Conservation (phyloP, 2,329 filamentous ascomycete species). For the Annulohypoxylon truncatum region DNA sequence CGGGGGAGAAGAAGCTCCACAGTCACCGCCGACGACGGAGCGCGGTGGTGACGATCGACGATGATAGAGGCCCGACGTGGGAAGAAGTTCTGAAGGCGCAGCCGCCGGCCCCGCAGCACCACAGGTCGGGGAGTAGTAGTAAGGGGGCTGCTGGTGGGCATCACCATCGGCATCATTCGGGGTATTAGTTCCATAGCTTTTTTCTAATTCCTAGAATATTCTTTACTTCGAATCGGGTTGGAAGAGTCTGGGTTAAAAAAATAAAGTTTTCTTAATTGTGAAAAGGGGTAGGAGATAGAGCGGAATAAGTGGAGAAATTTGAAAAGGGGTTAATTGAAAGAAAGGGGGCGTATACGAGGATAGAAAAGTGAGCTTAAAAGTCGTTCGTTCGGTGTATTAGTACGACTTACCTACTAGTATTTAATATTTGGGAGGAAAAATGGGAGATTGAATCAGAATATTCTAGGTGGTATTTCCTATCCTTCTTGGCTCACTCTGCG, state of each 20-base stretch:
- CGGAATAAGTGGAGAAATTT: not conserved
- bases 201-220: not conserved
- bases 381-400: slow-evolving; percentile 16
- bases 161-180: slow-evolving; percentile 12
- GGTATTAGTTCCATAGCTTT: not conserved
- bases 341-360: not conserved
- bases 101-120: slow-evolving; percentile 4
- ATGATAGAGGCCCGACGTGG: slow-evolving; percentile 49
- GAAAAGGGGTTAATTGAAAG: not conserved
- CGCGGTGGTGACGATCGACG: slow-evolving; percentile 21
- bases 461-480: not conserved
- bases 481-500: not conserved
- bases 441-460: slow-evolving; percentile 15
- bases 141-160: slow-evolving; percentile 20
- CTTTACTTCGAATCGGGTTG: not conserved
- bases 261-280: no score
- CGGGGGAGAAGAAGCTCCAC: slow-evolving; percentile 17
- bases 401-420: not conserved
- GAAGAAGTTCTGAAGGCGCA: slow-evolving; percentile 46
- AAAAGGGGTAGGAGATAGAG: not conserved
- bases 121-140: slow-evolving; percentile 14
- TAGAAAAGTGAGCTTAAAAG: not conserved
- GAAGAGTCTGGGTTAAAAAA: not conserved
- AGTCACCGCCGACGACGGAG: slow-evolving; percentile 4
- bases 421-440: not conserved